These are phyloP conservation scores for Polygonum aviculare DNA, from an alignment of 148 eudicot genomes.

Conservation along the genomic window DNA sequence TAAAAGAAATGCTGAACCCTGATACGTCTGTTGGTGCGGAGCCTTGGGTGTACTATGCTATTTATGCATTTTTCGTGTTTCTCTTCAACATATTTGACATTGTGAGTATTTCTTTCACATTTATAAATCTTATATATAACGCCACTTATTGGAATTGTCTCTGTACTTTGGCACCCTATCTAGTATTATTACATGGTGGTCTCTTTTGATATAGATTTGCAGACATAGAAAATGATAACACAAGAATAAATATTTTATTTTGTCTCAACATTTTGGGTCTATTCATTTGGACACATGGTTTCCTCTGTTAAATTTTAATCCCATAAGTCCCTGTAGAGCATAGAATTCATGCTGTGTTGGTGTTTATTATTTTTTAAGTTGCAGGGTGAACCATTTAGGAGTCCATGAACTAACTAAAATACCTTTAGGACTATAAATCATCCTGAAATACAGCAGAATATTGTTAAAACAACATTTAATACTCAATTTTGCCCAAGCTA, in stretches of 20 bases:
- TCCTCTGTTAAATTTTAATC: background rate
- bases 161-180: background rate
- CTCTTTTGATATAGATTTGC: background rate
- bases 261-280: background rate
- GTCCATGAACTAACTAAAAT: background rate
- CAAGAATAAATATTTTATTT: background rate
- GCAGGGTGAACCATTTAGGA: background rate
- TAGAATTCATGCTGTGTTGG: background rate
- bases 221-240: background rate
- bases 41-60: constrained; percentile 89
- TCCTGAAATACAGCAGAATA: background rate
- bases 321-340: background rate
- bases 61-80: constrained; percentile 90
- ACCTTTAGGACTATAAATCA: background rate
- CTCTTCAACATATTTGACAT: constrained; percentile 90
- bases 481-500: background rate
- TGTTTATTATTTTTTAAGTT: background rate
- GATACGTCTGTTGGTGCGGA: constrained; percentile 67
- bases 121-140: background rate
- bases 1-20: constrained; percentile 76
- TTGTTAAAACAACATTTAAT: background rate
- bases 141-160: background rate
- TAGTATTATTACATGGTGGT: background rate
- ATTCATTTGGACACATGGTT: background rate
- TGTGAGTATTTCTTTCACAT: constrained; percentile 43